phyloP scores from a whole-genome alignment of 2,329 filamentous ascomycete species.

The Saccharata proteae region DNA sequence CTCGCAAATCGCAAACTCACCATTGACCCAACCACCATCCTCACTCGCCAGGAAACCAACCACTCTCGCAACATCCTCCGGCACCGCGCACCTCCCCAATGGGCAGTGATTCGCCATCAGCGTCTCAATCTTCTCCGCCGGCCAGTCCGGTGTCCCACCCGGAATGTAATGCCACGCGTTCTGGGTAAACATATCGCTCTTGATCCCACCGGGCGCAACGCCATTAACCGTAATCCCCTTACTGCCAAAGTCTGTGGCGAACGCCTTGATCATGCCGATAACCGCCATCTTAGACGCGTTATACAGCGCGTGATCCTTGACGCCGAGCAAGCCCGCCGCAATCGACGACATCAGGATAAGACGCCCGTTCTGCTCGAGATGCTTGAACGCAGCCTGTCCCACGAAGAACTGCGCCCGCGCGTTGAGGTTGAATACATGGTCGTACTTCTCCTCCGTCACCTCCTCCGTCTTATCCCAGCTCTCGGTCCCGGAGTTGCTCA shows the following conservation, averaged over 20 bases:
- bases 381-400: constrained; percentile 60
- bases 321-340: constrained; percentile 52
- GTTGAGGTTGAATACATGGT: constrained; percentile 59
- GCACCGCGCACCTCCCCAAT: constrained; percentile 35
- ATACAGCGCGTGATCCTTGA: constrained; percentile 61
- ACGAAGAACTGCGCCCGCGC: constrained; percentile 65
- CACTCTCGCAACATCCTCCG: constrained; percentile 32
- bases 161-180: constrained; percentile 45
- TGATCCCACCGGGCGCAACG: constrained; percentile 60
- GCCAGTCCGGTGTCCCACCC: constrained; percentile 35
- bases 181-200: constrained; percentile 65
- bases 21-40: constrained; percentile 29
- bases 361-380: constrained; percentile 56
- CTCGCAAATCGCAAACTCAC: constrained; percentile 10
- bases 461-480: constrained; percentile 57
- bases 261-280: constrained; percentile 59
- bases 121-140: constrained; percentile 37
- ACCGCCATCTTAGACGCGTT: constrained; percentile 61
- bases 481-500: constrained; percentile 48
- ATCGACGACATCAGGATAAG: constrained; percentile 66
- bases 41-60: constrained; percentile 28
- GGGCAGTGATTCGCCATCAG: constrained; percentile 40
- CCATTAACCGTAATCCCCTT: constrained; percentile 60
- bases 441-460: constrained; percentile 57
- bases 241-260: constrained; percentile 58